A percentile compares a stretch with the other conserved stretches of the same genome.
phyloP scores from a whole-genome alignment of 2,329 filamentous ascomycete species.

The Sporothrix globosa region DNA sequence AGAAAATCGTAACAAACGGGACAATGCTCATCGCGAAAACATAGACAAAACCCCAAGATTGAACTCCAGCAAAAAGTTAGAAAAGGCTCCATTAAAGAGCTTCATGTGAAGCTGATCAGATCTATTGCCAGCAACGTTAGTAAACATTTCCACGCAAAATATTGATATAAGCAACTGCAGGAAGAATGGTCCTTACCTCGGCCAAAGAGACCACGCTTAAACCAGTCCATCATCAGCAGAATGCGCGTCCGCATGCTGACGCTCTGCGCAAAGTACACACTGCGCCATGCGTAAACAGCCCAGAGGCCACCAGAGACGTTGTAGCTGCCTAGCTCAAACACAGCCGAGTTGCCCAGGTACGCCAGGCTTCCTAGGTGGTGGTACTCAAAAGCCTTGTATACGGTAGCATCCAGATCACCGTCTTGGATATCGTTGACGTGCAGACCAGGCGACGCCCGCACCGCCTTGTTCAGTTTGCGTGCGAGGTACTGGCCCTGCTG shows the following conservation, averaged over 20 bases:
- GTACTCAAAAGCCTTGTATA: slow-evolving; percentile 95
- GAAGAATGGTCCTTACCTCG: slow-evolving; percentile 67
- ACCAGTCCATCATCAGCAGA: slow-evolving; percentile 96
- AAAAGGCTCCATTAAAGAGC: not conserved
- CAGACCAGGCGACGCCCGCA: slow-evolving; percentile 74
- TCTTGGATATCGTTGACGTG: slow-evolving; percentile 78
- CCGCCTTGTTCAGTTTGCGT: slow-evolving; percentile 90
- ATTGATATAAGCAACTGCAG: not conserved
- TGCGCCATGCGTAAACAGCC: slow-evolving; percentile 95
- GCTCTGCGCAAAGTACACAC: slow-evolving; percentile 96
- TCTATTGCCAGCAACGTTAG: slow-evolving; percentile 39
- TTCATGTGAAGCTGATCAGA: slow-evolving; percentile 44
- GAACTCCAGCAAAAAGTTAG: not conserved
- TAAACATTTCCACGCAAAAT: not conserved
- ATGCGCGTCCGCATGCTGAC: slow-evolving; percentile 89
- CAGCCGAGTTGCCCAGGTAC: slow-evolving; percentile 93
- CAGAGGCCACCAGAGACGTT: slow-evolving; percentile 80
- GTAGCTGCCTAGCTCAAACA: slow-evolving; percentile 86
- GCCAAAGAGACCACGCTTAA: slow-evolving; percentile 93
- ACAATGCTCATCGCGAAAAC: not conserved
- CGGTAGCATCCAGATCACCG: slow-evolving; percentile 86
- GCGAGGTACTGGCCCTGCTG: slow-evolving; percentile 94
- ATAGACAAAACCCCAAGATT: not conserved
- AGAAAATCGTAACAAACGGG: not conserved
- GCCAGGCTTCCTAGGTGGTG: slow-evolving; percentile 87